phyloP scores from a whole-genome alignment of 495 filamentous ascomycete species.

The Talaromyces liani region DNA sequence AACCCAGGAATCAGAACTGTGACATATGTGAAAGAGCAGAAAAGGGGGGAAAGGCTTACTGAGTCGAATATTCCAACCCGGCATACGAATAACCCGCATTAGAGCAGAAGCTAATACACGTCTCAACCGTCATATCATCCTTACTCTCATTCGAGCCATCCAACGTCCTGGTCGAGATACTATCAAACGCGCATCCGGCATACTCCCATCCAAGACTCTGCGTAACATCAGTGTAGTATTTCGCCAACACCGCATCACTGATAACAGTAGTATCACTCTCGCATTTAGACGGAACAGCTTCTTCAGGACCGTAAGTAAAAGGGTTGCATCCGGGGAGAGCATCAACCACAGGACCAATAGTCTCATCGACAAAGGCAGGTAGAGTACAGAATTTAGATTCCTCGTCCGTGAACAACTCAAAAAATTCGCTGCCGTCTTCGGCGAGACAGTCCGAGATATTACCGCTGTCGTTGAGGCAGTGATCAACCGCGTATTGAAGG shows the following conservation, averaged over 20 bases:
- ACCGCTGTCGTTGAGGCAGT: conserved; percentile 47
- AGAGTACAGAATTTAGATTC: conserved; percentile 39
- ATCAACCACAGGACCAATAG: conserved; percentile 27
- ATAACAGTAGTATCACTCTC: neutral
- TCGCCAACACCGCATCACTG: neutral
- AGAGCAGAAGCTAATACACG: conserved; percentile 15
- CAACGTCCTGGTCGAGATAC: conserved; percentile 7
- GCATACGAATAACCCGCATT: conserved; percentile 15
- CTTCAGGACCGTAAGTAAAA: conserved; percentile 19
- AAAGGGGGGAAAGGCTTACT: neutral
- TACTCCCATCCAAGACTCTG: conserved; percentile 37
- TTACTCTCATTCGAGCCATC: conserved; percentile 3
- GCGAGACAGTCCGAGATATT: conserved; percentile 43
- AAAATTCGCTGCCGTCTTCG: conserved; percentile 24
- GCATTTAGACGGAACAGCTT: conserved; percentile 11
- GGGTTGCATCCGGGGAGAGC: conserved; percentile 39
- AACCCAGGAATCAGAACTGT: neutral
- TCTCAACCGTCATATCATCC: conserved; percentile 16
- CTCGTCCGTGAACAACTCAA: conserved; percentile 29
- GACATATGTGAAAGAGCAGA: neutral
- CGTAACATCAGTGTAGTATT: conserved; percentile 10
- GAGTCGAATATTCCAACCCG: conserved; percentile 13
- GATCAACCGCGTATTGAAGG: conserved; percentile 53
- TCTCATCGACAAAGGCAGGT: conserved; percentile 29
- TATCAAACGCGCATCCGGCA: conserved; percentile 39